Percentiles rank a stretch among this genome's conserved stretches.
phyloP scores from a whole-genome alignment of 148 eudicot genomes.

The Nyssa sinensis region DNA sequence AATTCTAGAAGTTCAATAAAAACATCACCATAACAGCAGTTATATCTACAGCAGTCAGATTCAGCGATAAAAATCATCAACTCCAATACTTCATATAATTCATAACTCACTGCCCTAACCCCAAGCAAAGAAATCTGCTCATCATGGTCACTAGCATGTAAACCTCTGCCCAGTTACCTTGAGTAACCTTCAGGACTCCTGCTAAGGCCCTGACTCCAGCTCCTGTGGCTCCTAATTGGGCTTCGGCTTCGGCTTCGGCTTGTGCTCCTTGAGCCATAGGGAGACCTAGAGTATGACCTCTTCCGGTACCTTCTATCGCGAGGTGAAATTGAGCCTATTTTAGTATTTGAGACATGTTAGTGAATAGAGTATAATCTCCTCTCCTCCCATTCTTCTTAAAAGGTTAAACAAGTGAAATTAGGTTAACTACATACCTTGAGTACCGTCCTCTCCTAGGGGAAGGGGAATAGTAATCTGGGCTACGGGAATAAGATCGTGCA shows the following conservation, averaged over 20 bases:
- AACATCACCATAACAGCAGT: too few relatives aligned
- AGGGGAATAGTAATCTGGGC: constrained; percentile 59
- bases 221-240: background rate
- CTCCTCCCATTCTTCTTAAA: background rate
- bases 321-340: constrained; percentile 69
- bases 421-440: constrained; percentile 57
- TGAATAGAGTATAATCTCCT: too few relatives aligned
- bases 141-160: background rate
- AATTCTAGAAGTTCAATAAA: too few relatives aligned
- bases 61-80: too few relatives aligned
- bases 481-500: constrained; percentile 39
- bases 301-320: constrained; percentile 21
- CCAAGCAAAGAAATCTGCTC: background rate
- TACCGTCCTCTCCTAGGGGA: constrained; percentile 45
- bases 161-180: background rate
- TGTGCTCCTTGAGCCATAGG: constrained; percentile 5
- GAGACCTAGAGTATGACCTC: constrained; percentile 17
- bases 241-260: constrained; percentile 8
- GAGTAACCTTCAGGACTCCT: constrained; percentile 15
- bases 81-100: too few relatives aligned
- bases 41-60: too few relatives aligned
- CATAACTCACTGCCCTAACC: background rate
- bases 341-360: background rate
- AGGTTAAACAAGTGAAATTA: background rate
- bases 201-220: constrained; percentile 3